phyloP scores from a whole-genome alignment of 352 stramenopile species.

The Globisporangium polare region DNA sequence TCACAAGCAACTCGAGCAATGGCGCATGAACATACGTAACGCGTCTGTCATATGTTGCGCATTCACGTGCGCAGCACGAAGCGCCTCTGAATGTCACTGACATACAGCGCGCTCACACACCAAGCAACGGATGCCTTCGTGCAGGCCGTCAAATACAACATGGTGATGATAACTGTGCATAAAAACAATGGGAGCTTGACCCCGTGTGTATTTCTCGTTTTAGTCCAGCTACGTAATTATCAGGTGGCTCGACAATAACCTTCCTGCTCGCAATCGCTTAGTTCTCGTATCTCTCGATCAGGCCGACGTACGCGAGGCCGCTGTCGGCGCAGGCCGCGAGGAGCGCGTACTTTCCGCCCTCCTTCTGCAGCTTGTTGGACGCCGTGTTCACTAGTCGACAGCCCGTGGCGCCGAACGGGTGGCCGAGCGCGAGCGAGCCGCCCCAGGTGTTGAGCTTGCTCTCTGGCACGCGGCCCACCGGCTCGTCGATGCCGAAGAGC shows the following conservation, averaged over 20 bases:
- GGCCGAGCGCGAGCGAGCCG: slow-evolving; percentile 94
- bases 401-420: slow-evolving; percentile 98
- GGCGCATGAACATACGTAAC: too few relatives aligned
- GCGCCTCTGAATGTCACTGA: too few relatives aligned
- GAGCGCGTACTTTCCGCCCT: slow-evolving; percentile 95
- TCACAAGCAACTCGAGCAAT: too few relatives aligned
- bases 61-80: too few relatives aligned
- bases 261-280: slow-evolving; percentile 17
- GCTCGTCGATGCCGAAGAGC: slow-evolving; percentile 87
- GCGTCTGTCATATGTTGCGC: too few relatives aligned
- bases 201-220: slow-evolving; percentile 4
- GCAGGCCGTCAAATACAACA: too few relatives aligned
- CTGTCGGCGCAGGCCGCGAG: slow-evolving; percentile 97
- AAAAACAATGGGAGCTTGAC: slow-evolving; percentile 1
- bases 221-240: slow-evolving; percentile 6
- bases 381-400: slow-evolving; percentile 95
- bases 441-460: slow-evolving; percentile 98
- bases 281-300: slow-evolving; percentile 90
- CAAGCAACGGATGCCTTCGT: too few relatives aligned
- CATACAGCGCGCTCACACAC: too few relatives aligned
- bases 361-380: slow-evolving; percentile 95
- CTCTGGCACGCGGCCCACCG: slow-evolving; percentile 90
- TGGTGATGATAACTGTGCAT: not conserved
- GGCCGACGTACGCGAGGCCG: slow-evolving; percentile 93
- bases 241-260: not conserved